Conservation (phyloP, 352 stramenopile species). For the Globisporangium middletonii region DNA sequence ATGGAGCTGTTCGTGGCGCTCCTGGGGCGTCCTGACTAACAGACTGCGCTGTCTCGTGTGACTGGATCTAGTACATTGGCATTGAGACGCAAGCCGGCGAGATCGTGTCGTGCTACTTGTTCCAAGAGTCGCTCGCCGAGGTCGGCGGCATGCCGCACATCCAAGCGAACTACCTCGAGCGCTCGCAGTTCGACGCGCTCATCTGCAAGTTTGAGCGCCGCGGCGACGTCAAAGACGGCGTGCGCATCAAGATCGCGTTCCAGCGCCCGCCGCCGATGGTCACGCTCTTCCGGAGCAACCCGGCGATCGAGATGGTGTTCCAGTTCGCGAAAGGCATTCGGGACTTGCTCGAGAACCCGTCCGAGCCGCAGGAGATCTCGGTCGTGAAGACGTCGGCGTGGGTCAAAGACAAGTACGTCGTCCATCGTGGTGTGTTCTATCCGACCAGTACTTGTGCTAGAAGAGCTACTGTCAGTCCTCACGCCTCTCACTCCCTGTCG, state of each 20-base stretch:
- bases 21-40: not conserved
- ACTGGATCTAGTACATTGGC: conserved; percentile 57
- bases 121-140: conserved; percentile 80
- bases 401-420: conserved; percentile 77
- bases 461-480: not conserved
- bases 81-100: conserved; percentile 70
- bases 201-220: conserved; percentile 85
- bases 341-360: conserved; percentile 72
- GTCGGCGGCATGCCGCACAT: conserved; percentile 81
- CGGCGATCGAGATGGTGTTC: conserved; percentile 76
- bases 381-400: conserved; percentile 77
- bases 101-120: conserved; percentile 81
- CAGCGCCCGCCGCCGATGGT: conserved; percentile 78
- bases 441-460: not conserved
- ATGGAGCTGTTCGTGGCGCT: not conserved
- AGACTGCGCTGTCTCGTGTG: conserved; percentile 5
- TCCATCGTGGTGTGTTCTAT: not conserved
- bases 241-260: conserved; percentile 83
- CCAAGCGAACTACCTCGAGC: conserved; percentile 68
- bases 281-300: conserved; percentile 77
- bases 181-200: conserved; percentile 77
- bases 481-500: not conserved
- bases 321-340: conserved; percentile 74
- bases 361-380: conserved; percentile 73
- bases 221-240: conserved; percentile 62